Percentiles rank a stretch among this genome's conserved stretches.
These are phyloP conservation scores for Solanum hybrid DNA, from an alignment of 305 asterid species.

Conservation along the genomic window DNA sequence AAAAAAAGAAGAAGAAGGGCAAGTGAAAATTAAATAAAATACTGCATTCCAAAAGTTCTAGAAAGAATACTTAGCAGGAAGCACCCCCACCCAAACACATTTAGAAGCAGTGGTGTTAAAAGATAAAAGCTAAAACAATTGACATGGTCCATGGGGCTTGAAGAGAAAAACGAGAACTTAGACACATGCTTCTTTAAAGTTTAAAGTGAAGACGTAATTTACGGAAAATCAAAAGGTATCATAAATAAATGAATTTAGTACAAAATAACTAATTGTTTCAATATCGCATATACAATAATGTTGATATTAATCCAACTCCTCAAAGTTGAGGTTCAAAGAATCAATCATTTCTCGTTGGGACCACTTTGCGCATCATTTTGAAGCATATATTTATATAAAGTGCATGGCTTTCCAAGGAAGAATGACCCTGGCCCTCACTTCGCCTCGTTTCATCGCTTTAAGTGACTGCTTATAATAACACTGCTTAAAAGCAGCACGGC, in stretches of 20 bases:
- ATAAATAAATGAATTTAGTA: background rate
- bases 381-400: background rate
- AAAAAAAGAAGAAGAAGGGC: background rate
- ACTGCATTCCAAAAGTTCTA: background rate
- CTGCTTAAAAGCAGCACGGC: conserved; percentile 5
- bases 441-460: background rate
- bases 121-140: background rate
- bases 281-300: background rate
- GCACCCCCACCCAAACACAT: background rate
- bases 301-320: background rate
- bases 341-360: background rate
- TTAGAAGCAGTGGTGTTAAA: background rate
- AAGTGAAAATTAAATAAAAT: background rate
- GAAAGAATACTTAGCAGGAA: background rate
- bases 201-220: background rate
- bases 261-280: background rate
- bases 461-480: background rate
- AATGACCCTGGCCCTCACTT: background rate
- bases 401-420: background rate
- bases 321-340: conserved; percentile 1
- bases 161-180: background rate
- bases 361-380: background rate
- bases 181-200: background rate
- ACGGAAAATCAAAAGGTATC: background rate
- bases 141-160: background rate